Evolutionary conservation across 176 grass and related monocot species (phyloP).

Genomic region (Oryza officinalis): DNA sequence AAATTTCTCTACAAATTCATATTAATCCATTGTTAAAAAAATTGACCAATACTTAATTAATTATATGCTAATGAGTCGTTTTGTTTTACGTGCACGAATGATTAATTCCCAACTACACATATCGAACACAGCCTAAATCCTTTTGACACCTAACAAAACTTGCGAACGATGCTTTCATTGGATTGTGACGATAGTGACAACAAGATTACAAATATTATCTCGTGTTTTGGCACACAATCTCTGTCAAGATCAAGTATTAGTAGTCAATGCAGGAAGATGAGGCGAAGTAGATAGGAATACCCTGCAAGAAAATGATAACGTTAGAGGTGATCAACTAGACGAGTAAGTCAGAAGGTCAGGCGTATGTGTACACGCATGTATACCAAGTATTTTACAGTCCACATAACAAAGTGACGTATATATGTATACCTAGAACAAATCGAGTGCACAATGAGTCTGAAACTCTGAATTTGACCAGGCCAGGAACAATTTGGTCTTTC

Average conservation of each 20-base stretch:
- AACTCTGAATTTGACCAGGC: background rate
- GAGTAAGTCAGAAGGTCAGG: background rate
- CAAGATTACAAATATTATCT: background rate
- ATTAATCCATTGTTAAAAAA: too few species aligned
- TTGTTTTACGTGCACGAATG: too few species aligned
- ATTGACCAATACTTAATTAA: too few species aligned
- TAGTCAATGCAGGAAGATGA: constrained; percentile 8
- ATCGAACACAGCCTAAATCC: too few species aligned
- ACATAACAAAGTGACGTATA: background rate
- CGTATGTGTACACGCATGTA: constrained; percentile 5
- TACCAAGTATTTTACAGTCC: background rate
- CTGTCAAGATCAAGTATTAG: background rate
- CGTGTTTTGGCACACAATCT: constrained; percentile 13
- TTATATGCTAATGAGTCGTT: too few species aligned
- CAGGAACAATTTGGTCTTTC: background rate
- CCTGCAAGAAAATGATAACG: background rate
- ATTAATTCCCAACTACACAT: too few species aligned
- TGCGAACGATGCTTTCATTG: background rate
- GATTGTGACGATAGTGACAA: constrained; percentile 9
- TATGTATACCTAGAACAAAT: background rate
- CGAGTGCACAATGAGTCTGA: background rate
- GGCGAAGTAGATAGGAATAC: background rate
- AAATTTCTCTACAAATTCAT: too few species aligned
- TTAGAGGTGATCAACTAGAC: background rate
- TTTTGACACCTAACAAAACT: background rate